Base-by-base conservation (phyloP, 2,329 filamentous ascomycete species). In the Penicillium expansum region DNA sequence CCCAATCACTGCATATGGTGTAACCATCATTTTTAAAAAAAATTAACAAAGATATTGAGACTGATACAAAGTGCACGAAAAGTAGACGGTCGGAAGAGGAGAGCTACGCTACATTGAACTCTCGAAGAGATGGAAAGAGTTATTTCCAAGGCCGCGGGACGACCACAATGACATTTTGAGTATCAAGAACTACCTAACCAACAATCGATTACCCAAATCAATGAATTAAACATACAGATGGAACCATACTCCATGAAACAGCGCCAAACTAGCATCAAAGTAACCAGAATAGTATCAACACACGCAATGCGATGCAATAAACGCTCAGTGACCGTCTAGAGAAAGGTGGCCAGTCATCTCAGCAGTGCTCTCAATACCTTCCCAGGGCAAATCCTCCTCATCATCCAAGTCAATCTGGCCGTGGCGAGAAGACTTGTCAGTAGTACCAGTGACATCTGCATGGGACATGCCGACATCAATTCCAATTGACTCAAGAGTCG, bases 401-500 rank as follows among this genome's bases (percentile, higher is more conserved):
- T 71, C 72, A 22, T 70, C 68, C 20, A 67, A 48, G n/a, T 69
- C 68, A 32, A 58, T 55, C 27, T 64, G 59, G 22, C 58, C 55
- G 39, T 64, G 66, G 6, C 57, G 61, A 29, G 67, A 60, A 24
- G 66, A 70, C 47, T 68, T 69, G 38, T 71, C 65, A 2, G 67
- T 70, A 9, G 66, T 69, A 32, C 56, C 67, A 8, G 71, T 73
- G 29, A 71, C 52, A 45, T 74, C 67, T 57, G 47, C 20, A 35
- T 50, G 18, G 60, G 52, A 39, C 20, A n/a, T 18, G 14, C 22
- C 48, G 20, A 64, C 56, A 57, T 76, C 69, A 56, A 77, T 71
- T 5, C 76, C 76, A 59, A 78, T 76, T 2, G 73, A 76, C 49
- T 76, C 69, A 14, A 90, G 79, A 0, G 87, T 90, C 65, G 86